Base-by-base conservation (phyloP, 208 protist species). In the Hexamita inflata region DNA sequence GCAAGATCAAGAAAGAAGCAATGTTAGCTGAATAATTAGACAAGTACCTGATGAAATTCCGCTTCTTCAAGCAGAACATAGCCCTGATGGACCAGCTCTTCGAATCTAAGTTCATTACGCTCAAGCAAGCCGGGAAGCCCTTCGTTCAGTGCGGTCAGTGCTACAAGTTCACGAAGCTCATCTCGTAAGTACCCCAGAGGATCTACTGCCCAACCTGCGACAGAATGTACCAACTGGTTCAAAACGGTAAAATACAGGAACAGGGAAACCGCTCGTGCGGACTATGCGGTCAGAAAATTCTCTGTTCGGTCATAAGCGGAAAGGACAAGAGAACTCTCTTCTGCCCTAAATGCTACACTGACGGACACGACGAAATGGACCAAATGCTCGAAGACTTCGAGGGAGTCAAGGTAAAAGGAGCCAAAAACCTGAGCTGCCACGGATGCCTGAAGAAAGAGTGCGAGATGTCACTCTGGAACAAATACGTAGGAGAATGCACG, bases 131-230 rank as follows among this genome's bases (percentile, higher is more conserved):
- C 30, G 89, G 89, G 29, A 88, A 90, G 75, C 86, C 89, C 1
- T 89, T 92, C 58, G 88, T 87, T 4, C 85, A 84, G 32, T 94
- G 91, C 75, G 90, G 89, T 30, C 90, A 91, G 73, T 94, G 91
- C 82, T 85, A 88, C 80, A 86, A 88, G n/a, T 88, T 62, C 68
- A 85, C 82, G 75, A 79, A 78, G 7, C 73, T 85, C 58, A 66
- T 88, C 1, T 26, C 65, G 42, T 40, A 66, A 86, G 91, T 76
- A 66, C 93, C 59, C 77, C 87, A 74, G 85, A 82, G 91, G 0
- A 80, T 94, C 35, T 93, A 93, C 82, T 94, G 91, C 80, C 79
- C 85, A 0, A 90, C 88, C 68, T 94, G 91, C 77, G 90, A 94
- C 74, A 81, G 92, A 59, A 93, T 89, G 0, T 93, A 91, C 57